These are phyloP conservation scores for Ganoderma meredithae DNA, from an alignment of 1,284 basidiomycete species.

Conservation along the genomic window DNA sequence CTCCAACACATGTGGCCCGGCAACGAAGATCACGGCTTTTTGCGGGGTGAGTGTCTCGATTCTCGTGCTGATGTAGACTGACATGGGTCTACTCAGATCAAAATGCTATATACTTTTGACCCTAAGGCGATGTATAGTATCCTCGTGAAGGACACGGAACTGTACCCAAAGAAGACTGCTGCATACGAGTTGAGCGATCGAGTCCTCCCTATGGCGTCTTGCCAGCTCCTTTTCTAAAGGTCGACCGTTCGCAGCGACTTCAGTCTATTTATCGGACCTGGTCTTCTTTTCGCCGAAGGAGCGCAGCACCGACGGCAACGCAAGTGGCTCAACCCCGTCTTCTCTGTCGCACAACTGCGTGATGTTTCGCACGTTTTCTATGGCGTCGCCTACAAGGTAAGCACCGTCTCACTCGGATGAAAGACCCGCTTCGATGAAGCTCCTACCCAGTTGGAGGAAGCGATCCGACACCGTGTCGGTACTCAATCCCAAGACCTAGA, in stretches of 20 bases:
- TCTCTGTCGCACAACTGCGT: constrained; percentile 26
- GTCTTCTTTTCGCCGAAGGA: constrained; percentile 19
- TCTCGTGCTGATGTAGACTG: not conserved
- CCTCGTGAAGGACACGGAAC: constrained; percentile 46
- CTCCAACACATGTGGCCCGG: not conserved
- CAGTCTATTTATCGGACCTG: constrained; percentile 21
- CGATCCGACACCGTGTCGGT: not conserved
- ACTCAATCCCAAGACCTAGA: constrained; percentile 35
- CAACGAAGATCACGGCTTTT: not conserved
- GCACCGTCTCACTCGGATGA: not conserved
- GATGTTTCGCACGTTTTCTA: constrained; percentile 26
- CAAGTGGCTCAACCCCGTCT: constrained; percentile 29
- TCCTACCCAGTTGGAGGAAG: not conserved
- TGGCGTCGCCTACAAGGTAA: constrained; percentile 19
- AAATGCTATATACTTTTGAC: constrained; percentile 29
- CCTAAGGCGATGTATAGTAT: constrained; percentile 49
- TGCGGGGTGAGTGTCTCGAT: not conserved
- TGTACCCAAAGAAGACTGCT: constrained; percentile 18
- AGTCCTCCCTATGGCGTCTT: no score
- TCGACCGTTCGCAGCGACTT: constrained; percentile 12
- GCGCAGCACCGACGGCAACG: constrained; percentile 28
- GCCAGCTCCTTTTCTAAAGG: not conserved
- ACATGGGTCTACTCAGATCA: not conserved
- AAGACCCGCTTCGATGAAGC: not conserved
- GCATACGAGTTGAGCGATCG: constrained; percentile 10